Evolutionary conservation across 75 land plant species (phyloP), one percentile per base, ranked within the genome.

Genomic region (Isoetes taiwanensis): DNA sequence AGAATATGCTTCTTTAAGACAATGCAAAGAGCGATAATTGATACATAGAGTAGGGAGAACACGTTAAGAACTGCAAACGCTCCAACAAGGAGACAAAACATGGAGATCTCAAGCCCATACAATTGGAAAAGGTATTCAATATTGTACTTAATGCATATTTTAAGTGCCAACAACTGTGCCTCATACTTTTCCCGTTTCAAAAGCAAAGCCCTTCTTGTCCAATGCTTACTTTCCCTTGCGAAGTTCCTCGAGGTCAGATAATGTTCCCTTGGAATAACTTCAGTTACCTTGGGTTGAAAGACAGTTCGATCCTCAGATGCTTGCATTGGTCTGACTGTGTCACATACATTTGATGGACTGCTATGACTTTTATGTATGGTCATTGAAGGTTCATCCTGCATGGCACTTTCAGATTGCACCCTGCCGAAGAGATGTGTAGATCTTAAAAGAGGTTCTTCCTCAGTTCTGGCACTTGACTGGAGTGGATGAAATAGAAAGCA

Each of bases 41-140:
- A 57, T 58, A 85, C 73, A 61, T 94, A 94, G 5, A 89, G 19
- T 67, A 94, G 55, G 17, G 99, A 94, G 29, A 94, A 41, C 2
- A 72, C 71, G 70, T 94, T 94, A 43, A 85, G 61, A 46, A 94
- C 63, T 30, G 84, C 76, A 76, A 94, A 94, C 64, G 95, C 87
- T 27, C 84, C 80, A 46, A 94, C 59, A 32, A 94, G 79, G 56
- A 94, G 68, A 6, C 60, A 73, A 46, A 94, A 70, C 99, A 94
- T 94, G 67, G 76, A 79, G 29, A 94, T 76, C 76, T 94, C 99
- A 19, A 85, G 74, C 5, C 99, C 99, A 59, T 78, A 76, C 10
- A 85, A 78, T 26, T 78, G 82, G 40, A 76, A 85, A 43, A 85
- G 32, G 59, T 94, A 80, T 59, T 89, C 99, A 21, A 67, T 39